A percentile compares a stretch with the other conserved stretches of the same genome.
Conservation (phyloP, 352 stramenopile species). For the Globisporangium irregulare region DNA sequence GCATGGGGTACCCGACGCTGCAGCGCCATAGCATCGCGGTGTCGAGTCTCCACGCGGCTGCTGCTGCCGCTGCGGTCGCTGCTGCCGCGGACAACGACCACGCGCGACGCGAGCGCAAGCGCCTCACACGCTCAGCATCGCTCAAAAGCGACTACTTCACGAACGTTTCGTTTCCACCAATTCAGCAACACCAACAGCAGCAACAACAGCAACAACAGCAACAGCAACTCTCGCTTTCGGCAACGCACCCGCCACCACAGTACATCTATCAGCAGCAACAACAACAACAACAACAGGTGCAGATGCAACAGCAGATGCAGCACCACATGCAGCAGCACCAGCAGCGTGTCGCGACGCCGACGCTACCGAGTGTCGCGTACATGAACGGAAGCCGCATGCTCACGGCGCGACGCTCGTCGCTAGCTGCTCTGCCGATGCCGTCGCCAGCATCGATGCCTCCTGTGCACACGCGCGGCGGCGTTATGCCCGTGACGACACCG, state of each 20-base stretch:
- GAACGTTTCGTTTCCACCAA: slow-evolving; percentile 34
- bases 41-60: slow-evolving; percentile 15
- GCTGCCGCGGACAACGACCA: slow-evolving; percentile 29
- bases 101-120: slow-evolving; percentile 59
- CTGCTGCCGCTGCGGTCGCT: background rate
- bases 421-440: slow-evolving; percentile 52
- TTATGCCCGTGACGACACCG: slow-evolving; percentile 46
- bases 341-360: slow-evolving; percentile 25
- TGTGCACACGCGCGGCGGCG: background rate
- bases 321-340: slow-evolving; percentile 30
- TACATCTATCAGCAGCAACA: slow-evolving; percentile 18
- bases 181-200: slow-evolving; percentile 29
- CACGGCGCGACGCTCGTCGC: slow-evolving; percentile 41
- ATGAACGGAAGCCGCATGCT: slow-evolving; percentile 27
- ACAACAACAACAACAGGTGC: slow-evolving; percentile 25
- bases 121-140: slow-evolving; percentile 65
- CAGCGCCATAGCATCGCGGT: slow-evolving; percentile 20
- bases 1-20: slow-evolving; percentile 18
- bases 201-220: background rate
- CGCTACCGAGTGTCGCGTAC: slow-evolving; percentile 35
- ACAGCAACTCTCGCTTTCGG: slow-evolving; percentile 7
- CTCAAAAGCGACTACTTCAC: slow-evolving; percentile 76
- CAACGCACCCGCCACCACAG: slow-evolving; percentile 19
- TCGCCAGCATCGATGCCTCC: slow-evolving; percentile 24
- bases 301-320: slow-evolving; percentile 25